These are phyloP conservation scores for Cercospora canescens DNA, from an alignment of 2,329 filamentous ascomycete genomes.

Conservation along the genomic window DNA sequence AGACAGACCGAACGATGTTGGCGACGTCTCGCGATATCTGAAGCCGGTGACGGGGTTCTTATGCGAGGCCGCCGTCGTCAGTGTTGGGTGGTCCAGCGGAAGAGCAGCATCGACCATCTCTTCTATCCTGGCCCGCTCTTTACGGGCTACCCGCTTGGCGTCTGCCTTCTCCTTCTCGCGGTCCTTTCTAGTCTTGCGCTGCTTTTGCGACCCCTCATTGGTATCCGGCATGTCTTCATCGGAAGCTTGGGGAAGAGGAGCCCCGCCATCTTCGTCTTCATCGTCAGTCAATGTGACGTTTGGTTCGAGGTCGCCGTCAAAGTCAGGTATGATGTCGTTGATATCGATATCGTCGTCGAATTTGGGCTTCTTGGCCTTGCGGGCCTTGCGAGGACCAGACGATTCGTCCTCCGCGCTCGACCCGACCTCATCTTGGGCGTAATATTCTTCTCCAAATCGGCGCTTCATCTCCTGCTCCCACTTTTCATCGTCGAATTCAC, in stretches of 20 bases:
- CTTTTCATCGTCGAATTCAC: slow-evolving; percentile 81
- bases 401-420: slow-evolving; percentile 43
- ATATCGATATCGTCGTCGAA: slow-evolving; percentile 99
- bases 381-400: slow-evolving; percentile 46
- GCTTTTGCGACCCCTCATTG: slow-evolving; percentile 43
- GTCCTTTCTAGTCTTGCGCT: slow-evolving; percentile 43
- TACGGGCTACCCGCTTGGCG: slow-evolving; percentile 71
- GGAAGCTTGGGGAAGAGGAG: slow-evolving; percentile 20
- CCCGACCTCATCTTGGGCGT: slow-evolving; percentile 62
- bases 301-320: slow-evolving; percentile 62
- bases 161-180: slow-evolving; percentile 48
- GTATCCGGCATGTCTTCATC: slow-evolving; percentile 42
- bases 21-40: slow-evolving; percentile 92
- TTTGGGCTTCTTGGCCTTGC: slow-evolving; percentile 75
- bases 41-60: slow-evolving; percentile 60
- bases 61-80: slow-evolving; percentile 46
- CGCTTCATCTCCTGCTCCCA: slow-evolving; percentile 92
- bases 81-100: slow-evolving; percentile 66
- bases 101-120: slow-evolving; percentile 80
- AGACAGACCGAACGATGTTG: slow-evolving; percentile 85
- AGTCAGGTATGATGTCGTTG: slow-evolving; percentile 84
- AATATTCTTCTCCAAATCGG: slow-evolving; percentile 88
- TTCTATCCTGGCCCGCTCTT: slow-evolving; percentile 81
- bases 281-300: slow-evolving; percentile 59
- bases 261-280: slow-evolving; percentile 42